Percentiles rank a stretch among this genome's conserved stretches.
phyloP scores from a whole-genome alignment of 495 filamentous ascomycete genomes.

The Hyaloscypha variabilis region DNA sequence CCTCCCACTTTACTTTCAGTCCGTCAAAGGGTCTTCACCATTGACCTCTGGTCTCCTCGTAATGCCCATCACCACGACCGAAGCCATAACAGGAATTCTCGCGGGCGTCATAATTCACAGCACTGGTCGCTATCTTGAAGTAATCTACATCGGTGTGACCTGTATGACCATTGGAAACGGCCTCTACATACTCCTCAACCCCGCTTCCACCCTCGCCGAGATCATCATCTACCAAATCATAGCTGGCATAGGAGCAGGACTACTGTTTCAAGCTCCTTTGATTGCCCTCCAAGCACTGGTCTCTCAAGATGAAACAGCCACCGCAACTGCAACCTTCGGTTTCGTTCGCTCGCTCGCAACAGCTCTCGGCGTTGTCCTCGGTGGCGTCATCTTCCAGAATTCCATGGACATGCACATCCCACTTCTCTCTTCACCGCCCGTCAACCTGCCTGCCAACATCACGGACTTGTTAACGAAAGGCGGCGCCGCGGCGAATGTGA shows the following conservation, averaged over 20 bases:
- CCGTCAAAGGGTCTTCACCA: constrained; percentile 57
- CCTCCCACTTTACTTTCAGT: constrained; percentile 85
- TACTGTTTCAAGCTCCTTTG: constrained; percentile 66
- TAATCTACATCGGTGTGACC: constrained; percentile 51
- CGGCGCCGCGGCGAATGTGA: constrained; percentile 15
- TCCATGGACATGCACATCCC: constrained; percentile 43
- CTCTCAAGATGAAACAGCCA: constrained; percentile 60
- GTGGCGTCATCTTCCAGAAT: constrained; percentile 72
- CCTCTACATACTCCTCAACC: constrained; percentile 53
- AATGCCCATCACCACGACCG: constrained; percentile 55
- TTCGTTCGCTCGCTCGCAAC: constrained; percentile 67
- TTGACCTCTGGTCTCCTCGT: constrained; percentile 71
- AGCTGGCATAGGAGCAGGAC: constrained; percentile 52
- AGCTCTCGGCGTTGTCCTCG: constrained; percentile 64
- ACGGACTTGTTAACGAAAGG: constrained; percentile 9
- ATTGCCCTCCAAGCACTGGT: constrained; percentile 75
- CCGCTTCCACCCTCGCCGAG: constrained; percentile 45
- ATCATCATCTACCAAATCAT: constrained; percentile 57
- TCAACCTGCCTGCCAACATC: constrained; percentile 6
- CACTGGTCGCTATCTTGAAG: constrained; percentile 61
- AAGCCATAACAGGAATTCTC: constrained; percentile 50
- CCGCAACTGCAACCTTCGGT: constrained; percentile 65
- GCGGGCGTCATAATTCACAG: constrained; percentile 58
- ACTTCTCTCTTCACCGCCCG: constrained; percentile 35
- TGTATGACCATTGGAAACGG: constrained; percentile 59